Percentiles rank a stretch among this genome's conserved stretches.
These are phyloP conservation scores for Typha latifolia DNA, from an alignment of 176 grass and related monocot species.

Conservation along the genomic window DNA sequence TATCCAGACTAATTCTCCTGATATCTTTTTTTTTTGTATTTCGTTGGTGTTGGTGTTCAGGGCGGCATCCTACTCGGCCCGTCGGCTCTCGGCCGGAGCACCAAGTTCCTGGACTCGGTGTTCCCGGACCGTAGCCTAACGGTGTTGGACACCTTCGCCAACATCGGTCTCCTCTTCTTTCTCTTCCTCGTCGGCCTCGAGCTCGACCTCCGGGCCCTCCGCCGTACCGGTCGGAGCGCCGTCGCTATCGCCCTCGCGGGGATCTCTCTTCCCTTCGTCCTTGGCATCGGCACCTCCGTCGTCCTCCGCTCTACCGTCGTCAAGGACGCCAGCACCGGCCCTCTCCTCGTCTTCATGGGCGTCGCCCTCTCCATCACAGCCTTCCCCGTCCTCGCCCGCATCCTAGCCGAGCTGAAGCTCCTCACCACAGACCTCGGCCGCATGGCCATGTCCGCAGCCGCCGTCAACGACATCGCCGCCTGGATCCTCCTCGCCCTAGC, in stretches of 20 bases:
- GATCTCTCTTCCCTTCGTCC: slow-evolving; percentile 48
- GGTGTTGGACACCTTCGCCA: slow-evolving; percentile 65
- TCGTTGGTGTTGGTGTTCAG: slow-evolving; percentile 6
- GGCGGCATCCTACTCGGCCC: slow-evolving; percentile 64
- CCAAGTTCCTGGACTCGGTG: slow-evolving; percentile 46
- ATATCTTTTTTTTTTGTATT: no score
- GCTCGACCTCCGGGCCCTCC: slow-evolving; percentile 51
- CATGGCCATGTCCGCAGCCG: slow-evolving; percentile 60
- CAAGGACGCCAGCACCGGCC: slow-evolving; percentile 22
- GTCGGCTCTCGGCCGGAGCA: slow-evolving; percentile 62
- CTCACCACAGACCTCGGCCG: slow-evolving; percentile 58
- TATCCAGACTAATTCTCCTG: no score
- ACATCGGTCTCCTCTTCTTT: slow-evolving; percentile 70
- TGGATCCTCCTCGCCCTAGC: slow-evolving; percentile 73
- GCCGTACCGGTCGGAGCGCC: slow-evolving; percentile 48
- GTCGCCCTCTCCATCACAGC: slow-evolving; percentile 82
- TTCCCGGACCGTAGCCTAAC: slow-evolving; percentile 54
- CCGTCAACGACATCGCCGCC: slow-evolving; percentile 49
- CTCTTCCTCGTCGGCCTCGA: slow-evolving; percentile 81
- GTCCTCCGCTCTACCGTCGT: slow-evolving; percentile 45
- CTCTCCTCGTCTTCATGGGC: slow-evolving; percentile 71
- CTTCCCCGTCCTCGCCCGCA: slow-evolving; percentile 60
- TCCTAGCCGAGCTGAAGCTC: slow-evolving; percentile 69
- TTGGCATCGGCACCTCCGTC: slow-evolving; percentile 49
- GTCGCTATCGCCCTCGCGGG: slow-evolving; percentile 44